These are phyloP conservation scores for Epichloe aotearoae DNA, from an alignment of 2,329 filamentous ascomycete species.

Conservation along the genomic window DNA sequence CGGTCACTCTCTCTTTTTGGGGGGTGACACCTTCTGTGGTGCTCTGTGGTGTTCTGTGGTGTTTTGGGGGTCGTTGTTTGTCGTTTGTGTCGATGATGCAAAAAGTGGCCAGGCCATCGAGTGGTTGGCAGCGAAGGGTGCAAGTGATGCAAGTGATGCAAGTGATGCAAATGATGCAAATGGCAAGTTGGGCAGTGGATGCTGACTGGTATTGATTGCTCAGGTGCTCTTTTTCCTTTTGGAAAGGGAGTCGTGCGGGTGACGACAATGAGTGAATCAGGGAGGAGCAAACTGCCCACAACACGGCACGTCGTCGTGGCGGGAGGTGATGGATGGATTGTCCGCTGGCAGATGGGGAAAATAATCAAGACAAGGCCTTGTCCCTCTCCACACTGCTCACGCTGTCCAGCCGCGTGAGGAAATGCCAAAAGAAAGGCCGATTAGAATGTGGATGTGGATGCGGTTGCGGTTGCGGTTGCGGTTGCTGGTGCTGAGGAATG, in stretches of 20 bases:
- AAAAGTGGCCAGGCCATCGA: not conserved
- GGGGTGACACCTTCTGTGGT: no score
- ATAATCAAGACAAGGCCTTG: not conserved
- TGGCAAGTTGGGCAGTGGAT: not conserved
- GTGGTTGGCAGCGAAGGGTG: not conserved
- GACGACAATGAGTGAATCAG: slow-evolving; percentile 6
- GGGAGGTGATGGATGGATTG: not conserved
- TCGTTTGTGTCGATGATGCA: not conserved
- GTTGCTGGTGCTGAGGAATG: not conserved
- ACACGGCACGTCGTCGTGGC: not conserved
- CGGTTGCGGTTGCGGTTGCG: not conserved
- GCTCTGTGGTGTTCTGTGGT: no score
- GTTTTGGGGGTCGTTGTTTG: not conserved
- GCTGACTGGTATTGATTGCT: not conserved
- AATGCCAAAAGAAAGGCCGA: not conserved
- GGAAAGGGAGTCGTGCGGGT: not conserved
- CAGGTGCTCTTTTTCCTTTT: not conserved
- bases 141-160: not conserved
- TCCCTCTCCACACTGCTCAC: not conserved
- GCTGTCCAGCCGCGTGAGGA: slow-evolving; percentile 5
- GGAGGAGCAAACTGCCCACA: not conserved
- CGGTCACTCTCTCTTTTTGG: not conserved
- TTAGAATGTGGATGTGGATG: not conserved
- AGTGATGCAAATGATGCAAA: not conserved
- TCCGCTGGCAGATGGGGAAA: not conserved